Percentiles rank a stretch among this genome's conserved stretches.
Evolutionary conservation across 2,329 filamentous ascomycete species (phyloP).

Genomic region (Coniochaeta sp.): DNA sequence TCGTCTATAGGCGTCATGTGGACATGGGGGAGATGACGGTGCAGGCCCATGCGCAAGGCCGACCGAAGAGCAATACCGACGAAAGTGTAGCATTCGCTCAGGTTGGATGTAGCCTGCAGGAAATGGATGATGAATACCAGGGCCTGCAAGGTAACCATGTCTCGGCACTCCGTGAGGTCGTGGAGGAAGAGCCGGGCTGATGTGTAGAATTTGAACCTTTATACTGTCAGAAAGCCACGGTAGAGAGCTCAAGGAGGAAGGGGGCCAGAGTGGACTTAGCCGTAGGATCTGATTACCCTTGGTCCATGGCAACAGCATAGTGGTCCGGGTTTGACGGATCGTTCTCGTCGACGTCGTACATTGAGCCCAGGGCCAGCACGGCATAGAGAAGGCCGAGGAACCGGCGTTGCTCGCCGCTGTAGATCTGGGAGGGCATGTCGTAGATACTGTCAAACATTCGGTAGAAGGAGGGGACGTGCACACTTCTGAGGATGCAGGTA

Average conservation of each 20-base stretch:
- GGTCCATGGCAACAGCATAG: slow-evolving; percentile 45
- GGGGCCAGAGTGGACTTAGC: not conserved
- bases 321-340: slow-evolving; percentile 36
- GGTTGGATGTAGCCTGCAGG: slow-evolving; percentile 64
- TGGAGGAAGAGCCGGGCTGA: slow-evolving; percentile 54
- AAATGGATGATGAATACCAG: slow-evolving; percentile 71
- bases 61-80: slow-evolving; percentile 66
- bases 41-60: slow-evolving; percentile 62
- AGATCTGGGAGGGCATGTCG: slow-evolving; percentile 55
- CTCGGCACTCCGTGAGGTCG: slow-evolving; percentile 57
- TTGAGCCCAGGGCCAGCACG: slow-evolving; percentile 64
- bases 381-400: slow-evolving; percentile 67
- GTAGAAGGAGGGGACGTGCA: slow-evolving; percentile 79
- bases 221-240: too few species aligned
- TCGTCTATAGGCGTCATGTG: slow-evolving; percentile 51
- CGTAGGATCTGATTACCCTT: too few species aligned
- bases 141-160: slow-evolving; percentile 62
- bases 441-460: slow-evolving; percentile 72
- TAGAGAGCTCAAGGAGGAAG: too few species aligned
- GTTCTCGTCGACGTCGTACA: slow-evolving; percentile 58
- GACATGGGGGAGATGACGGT: slow-evolving; percentile 57
- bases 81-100: slow-evolving; percentile 68
- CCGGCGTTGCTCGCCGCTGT: slow-evolving; percentile 57
- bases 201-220: slow-evolving; percentile 63
- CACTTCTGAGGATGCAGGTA: slow-evolving; percentile 57